Base-by-base conservation (phyloP, 257 asterid genomes). In the Petrea volubilis region DNA sequence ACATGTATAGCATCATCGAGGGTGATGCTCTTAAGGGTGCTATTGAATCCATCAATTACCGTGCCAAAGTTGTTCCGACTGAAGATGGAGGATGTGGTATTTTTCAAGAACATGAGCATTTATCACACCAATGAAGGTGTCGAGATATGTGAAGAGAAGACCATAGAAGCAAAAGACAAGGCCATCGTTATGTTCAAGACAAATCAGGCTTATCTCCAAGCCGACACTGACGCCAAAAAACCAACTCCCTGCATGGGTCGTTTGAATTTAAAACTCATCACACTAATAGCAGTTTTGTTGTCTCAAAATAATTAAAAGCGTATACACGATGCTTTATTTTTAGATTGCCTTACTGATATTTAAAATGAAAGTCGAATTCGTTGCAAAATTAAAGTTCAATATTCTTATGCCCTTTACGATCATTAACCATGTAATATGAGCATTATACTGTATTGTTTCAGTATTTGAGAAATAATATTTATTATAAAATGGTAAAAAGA, bases 121-220 rank as follows among this genome's bases (percentile, higher is more conserved):
- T 78, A 62, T 2, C 61, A 78, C 62, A 72, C 83, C 14, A 75
- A 75, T 33, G 79, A 67, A 9, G 81, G 69, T 10, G 47, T 12
- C 31, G 41, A 51, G 41, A 55, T 82, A n/a, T n/a, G n/a, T 7
- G 82, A 72, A 8, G 84, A 82, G 49, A 62, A 78, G 17, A 67
- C 75, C 20, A 72, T 72, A 60, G 49, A 41, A 44, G 80, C 74
- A 10, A 38, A 78, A 47, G 65, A 79, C 0, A 66, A 24, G 59
- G 62, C 36, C 3, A n/a, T 11, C 44, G 70, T 18, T 2, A 50
- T 82, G 36, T 68, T 70, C 70, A 69, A 73, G 58, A 67, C 67
- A 18, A 60, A 72, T 40, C 82, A 75, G 50, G 60, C 46, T 0
- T 68, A 71, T 50, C 78, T 81, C 47, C 17, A 63, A 3, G 77